A percentile compares a stretch with the other conserved stretches of the same genome.
phyloP scores from a whole-genome alignment of 1,139 yeast genomes.

The Saccharomyces hybrid region DNA sequence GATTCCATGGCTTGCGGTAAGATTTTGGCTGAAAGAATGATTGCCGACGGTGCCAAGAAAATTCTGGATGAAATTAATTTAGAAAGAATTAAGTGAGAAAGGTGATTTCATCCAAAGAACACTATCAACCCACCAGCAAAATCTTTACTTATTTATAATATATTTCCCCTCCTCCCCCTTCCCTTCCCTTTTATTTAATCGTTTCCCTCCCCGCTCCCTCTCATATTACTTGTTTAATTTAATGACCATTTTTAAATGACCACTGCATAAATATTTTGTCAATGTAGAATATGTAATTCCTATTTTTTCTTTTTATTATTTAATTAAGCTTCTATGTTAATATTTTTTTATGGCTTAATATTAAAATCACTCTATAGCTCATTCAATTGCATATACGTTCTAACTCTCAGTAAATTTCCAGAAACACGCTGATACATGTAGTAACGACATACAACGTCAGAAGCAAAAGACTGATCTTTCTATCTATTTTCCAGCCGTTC shows the following conservation, averaged over 20 bases:
- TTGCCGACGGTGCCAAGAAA: conserved; percentile 69
- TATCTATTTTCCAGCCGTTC: conserved; percentile 60
- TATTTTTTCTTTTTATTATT: not conserved
- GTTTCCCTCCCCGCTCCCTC: not conserved
- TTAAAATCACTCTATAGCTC: no score
- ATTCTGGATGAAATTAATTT: conserved; percentile 78
- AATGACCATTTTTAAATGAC: conserved; percentile 1
- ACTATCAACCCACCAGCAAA: not conserved
- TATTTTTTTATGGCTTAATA: not conserved
- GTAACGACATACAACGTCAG: conserved; percentile 17
- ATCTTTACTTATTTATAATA: not conserved
- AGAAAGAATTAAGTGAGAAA: conserved; percentile 42
- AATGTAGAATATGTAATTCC: not conserved
- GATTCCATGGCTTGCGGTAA: conserved; percentile 72
- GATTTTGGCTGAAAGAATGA: conserved; percentile 58
- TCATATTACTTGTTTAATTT: not conserved
- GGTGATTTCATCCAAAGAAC: conserved; percentile 4
- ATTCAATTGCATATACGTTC: no score
- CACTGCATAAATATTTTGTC: conserved; percentile 1
- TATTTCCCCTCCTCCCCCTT: not conserved
- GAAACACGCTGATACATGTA: conserved; percentile 11
- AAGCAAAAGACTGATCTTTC: conserved; percentile 41
- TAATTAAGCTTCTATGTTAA: not conserved
- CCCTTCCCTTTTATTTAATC: not conserved
- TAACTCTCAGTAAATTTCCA: conserved; percentile 4